Percentiles rank a stretch among this genome's conserved stretches.
Evolutionary conservation across 2,329 filamentous ascomycete genomes (phyloP).

Genomic region (Didymella sp.): DNA sequence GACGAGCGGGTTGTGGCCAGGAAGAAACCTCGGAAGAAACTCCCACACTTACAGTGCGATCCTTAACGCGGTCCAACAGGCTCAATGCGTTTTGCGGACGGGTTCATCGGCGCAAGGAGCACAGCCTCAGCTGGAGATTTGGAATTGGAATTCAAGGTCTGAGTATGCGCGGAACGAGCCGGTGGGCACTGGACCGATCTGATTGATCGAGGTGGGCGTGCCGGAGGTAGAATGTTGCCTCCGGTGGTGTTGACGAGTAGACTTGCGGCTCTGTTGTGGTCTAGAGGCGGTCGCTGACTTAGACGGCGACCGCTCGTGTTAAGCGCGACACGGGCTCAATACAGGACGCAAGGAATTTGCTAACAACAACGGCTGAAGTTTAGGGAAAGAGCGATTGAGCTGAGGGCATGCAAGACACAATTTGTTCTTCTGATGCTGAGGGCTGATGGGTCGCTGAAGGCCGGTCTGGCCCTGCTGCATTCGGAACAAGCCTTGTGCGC

Average conservation of each 20-base stretch:
- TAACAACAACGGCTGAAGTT: conserved; percentile 10
- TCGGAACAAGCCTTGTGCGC: conserved; percentile 17
- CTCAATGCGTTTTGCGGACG: conserved; percentile 15
- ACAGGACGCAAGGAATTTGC: conserved; percentile 12
- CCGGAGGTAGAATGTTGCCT: conserved; percentile 1
- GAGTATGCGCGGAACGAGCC: conserved; percentile 17
- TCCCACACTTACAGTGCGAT: conserved; percentile 35
- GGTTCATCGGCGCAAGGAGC: conserved; percentile 17
- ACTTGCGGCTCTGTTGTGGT: conserved; percentile 19
- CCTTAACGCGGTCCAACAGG: conserved; percentile 29
- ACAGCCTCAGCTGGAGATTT: conserved; percentile 17
- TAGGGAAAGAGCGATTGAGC: conserved; percentile 1
- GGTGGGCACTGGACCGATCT: conserved; percentile 10
- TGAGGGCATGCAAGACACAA: conserved; percentile 19
- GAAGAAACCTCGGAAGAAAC: conserved; percentile 23
- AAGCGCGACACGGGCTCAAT: conserved; percentile 13
- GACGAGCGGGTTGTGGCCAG: conserved; percentile 22
- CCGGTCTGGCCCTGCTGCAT: conserved; percentile 19
- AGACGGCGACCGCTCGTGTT: conserved; percentile 11
- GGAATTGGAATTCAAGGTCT: conserved; percentile 13
- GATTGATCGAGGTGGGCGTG: conserved; percentile 11
- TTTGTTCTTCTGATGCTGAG: conserved; percentile 14
- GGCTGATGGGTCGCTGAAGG: conserved; percentile 22
- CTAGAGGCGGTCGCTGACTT: conserved; percentile 17
- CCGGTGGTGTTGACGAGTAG: conserved; percentile 17